Percentiles rank a stretch among this genome's conserved stretches.
These are phyloP conservation scores for Solanum raphanifolium DNA, from an alignment of 257 asterid species.

Conservation along the genomic window DNA sequence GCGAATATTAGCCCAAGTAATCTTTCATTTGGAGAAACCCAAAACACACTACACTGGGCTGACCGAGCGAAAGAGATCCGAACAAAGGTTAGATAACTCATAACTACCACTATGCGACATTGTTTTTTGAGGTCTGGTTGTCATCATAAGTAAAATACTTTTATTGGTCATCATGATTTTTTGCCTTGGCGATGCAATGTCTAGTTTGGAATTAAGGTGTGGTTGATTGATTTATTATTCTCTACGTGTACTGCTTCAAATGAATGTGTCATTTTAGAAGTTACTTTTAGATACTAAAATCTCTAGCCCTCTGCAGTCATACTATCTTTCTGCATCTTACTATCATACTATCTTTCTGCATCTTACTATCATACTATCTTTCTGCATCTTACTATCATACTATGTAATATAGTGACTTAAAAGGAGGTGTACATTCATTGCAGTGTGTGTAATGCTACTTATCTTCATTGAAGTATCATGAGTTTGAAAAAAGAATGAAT, in stretches of 20 bases:
- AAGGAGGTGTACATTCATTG: background rate
- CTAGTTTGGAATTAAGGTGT: background rate
- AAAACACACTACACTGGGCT: conserved; percentile 67
- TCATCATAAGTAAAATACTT: background rate
- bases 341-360: background rate
- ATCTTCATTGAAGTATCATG: background rate
- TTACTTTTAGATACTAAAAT: background rate
- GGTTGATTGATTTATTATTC: background rate
- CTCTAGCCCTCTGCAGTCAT: background rate
- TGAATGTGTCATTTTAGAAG: background rate
- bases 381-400: background rate
- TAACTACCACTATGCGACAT: background rate
- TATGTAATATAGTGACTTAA: background rate
- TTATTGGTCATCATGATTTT: background rate
- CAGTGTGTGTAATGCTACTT: background rate
- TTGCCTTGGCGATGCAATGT: background rate
- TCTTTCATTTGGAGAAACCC: conserved; percentile 49
- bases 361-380: background rate
- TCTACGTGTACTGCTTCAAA: background rate
- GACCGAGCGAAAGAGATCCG: conserved; percentile 64
- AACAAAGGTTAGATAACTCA: conserved; percentile 26
- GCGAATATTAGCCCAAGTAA: conserved; percentile 59
- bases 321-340: background rate
- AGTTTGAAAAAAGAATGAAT: background rate
- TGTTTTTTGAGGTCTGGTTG: background rate